Base-by-base conservation (phyloP, 2,329 filamentous ascomycete genomes). In the Stachybotrys chartarum region DNA sequence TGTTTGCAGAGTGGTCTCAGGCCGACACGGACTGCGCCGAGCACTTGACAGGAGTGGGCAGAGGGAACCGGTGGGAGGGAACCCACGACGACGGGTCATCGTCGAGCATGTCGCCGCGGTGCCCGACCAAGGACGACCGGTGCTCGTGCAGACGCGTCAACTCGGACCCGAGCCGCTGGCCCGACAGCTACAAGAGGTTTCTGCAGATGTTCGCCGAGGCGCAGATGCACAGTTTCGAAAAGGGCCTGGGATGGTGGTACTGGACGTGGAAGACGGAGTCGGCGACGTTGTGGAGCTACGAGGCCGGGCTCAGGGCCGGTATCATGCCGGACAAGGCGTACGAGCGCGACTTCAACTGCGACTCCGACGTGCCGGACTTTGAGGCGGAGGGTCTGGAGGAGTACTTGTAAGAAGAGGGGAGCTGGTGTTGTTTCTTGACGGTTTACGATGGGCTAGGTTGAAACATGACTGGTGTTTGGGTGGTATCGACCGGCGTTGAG, bases 181-280 rank as follows among this genome's bases (percentile, higher is more conserved):
- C 81, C 44, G 76, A 77, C 56, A 74, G 76, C 5, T 99, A 99
- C 74, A 96, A 94, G 74, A 75, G 85, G 62, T 97, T 93, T 72
- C 77, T 99, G 59, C 82, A 83, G 60, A 90, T 89, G 72, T 97
- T 97, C 73, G 94, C 94, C 6, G 87, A 96, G 72, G 94, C 92
- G 54, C 94, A 99, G 75, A 99, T 99, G 90, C 80, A 87, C 63
- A 90, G 86, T 57, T 99, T 97, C 67, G 93, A 97, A 72, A 85
- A 87, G 59, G 91, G 90, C 6, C 94, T 89, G 87, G 94, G 94
- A 51, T 99, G 94, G 94, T 97, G 96, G 75, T 99, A 99, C 74
- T 99, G 94, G 94, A 97, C 92, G 39, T 96, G 94, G 93, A 84
- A 91, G 73, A 96, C 93, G 32, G 93, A 97, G 76, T 79, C 74